Evolutionary conservation across 352 stramenopile species (phyloP).

Genomic region (Phytophthora niederhauseri): DNA sequence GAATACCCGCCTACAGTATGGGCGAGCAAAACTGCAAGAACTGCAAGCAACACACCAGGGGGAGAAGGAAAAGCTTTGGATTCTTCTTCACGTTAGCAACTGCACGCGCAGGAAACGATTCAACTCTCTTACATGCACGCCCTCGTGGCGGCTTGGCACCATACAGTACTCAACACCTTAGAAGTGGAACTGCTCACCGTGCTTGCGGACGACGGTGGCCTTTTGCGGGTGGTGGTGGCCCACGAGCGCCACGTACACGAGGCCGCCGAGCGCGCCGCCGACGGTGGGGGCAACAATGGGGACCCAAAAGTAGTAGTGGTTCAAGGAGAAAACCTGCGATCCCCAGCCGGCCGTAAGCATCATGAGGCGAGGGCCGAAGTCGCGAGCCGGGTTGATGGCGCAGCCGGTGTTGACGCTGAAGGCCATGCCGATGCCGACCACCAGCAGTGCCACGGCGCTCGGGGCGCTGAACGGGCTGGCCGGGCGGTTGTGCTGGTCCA

Average conservation of each 20-base stretch:
- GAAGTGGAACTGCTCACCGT: slow-evolving; percentile 38
- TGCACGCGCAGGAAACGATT: slow-evolving; percentile 29
- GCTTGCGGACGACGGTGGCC: slow-evolving; percentile 23
- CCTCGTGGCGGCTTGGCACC: background rate
- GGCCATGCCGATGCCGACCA: slow-evolving; percentile 61
- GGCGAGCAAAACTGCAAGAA: slow-evolving; percentile 2
- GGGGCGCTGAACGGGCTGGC: slow-evolving; percentile 42
- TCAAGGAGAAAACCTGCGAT: slow-evolving; percentile 48
- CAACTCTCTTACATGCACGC: slow-evolving; percentile 29
- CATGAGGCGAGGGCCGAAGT: slow-evolving; percentile 61
- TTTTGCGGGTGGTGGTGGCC: slow-evolving; percentile 56
- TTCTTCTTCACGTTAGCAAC: slow-evolving; percentile 31
- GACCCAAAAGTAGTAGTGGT: slow-evolving; percentile 64
- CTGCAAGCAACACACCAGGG: too few species aligned
- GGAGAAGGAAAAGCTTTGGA: slow-evolving; percentile 13
- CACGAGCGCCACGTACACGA: slow-evolving; percentile 51
- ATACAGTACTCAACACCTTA: slow-evolving; percentile 18
- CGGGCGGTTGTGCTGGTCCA: slow-evolving; percentile 56
- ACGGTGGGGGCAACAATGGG: slow-evolving; percentile 51
- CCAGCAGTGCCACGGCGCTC: slow-evolving; percentile 46
- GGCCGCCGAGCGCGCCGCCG: slow-evolving; percentile 42
- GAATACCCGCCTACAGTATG: too few species aligned
- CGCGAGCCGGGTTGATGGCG: slow-evolving; percentile 60
- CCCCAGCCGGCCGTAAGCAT: slow-evolving; percentile 49
- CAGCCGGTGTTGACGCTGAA: slow-evolving; percentile 66